These are phyloP conservation scores for Aspergillus sp. DNA, from an alignment of 2,329 filamentous ascomycete genomes.

Conservation along the genomic window DNA sequence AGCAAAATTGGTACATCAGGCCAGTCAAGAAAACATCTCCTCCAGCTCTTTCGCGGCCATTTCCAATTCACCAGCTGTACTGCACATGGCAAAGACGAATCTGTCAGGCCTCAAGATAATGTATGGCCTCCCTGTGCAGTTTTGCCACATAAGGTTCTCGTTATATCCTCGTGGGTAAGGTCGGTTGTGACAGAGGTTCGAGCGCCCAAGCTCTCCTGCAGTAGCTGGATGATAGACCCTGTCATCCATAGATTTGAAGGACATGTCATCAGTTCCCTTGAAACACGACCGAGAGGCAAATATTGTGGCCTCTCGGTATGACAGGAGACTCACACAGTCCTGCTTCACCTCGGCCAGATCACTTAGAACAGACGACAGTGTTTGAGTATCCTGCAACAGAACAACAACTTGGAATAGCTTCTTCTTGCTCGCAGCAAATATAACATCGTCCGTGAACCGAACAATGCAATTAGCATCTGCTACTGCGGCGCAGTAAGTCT, in stretches of 20 bases:
- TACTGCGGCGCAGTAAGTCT: conserved; percentile 30
- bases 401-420: conserved; percentile 31
- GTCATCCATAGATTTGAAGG: no score
- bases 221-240: conserved; percentile 19
- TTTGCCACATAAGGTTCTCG: conserved; percentile 20
- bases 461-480: conserved; percentile 2
- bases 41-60: not conserved
- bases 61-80: conserved; percentile 20
- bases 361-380: not conserved
- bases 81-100: conserved; percentile 35
- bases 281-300: not conserved
- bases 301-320: not conserved
- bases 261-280: not conserved
- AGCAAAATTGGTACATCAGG: no score
- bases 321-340: not conserved
- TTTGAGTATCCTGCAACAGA: not conserved
- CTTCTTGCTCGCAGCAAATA: conserved; percentile 27
- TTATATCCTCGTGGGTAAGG: conserved; percentile 31
- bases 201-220: conserved; percentile 29
- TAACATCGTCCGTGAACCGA: conserved; percentile 34
- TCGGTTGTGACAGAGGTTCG: conserved; percentile 26
- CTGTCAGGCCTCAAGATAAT: conserved; percentile 34
- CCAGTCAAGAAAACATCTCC: not conserved
- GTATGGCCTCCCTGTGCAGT: conserved; percentile 24
- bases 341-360: not conserved